Percentiles rank a stretch among this genome's conserved stretches.
These are phyloP conservation scores for Aspergillus affinis DNA, from an alignment of 495 filamentous ascomycete species.

Conservation along the genomic window DNA sequence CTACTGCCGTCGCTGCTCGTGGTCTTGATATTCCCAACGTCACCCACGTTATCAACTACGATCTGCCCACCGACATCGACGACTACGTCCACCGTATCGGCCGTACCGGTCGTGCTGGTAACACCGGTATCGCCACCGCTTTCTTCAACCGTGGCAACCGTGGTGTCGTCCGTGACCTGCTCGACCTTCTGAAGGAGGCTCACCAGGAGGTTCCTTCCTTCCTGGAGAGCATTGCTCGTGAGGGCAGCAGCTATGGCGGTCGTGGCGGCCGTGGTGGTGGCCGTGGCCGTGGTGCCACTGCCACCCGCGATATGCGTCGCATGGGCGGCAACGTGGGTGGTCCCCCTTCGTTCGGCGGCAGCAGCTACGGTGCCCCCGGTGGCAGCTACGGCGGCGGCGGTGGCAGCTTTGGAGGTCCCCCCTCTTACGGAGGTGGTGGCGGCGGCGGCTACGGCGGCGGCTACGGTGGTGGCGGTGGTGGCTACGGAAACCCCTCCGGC, in stretches of 20 bases:
- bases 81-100: slow-evolving; percentile 99
- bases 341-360: slow-evolving; percentile 46
- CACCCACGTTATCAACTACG: slow-evolving; percentile 98
- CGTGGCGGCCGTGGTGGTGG: slow-evolving; percentile 69
- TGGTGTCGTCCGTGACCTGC: slow-evolving; percentile 89
- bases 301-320: slow-evolving; percentile 90
- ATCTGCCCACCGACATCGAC: slow-evolving; percentile 97
- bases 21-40: slow-evolving; percentile 97
- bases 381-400: slow-evolving; percentile 51
- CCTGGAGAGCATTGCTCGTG: slow-evolving; percentile 94
- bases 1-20: slow-evolving; percentile 95
- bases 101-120: slow-evolving; percentile 99
- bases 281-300: slow-evolving; percentile 60
- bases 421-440: slow-evolving; percentile 32
- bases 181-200: slow-evolving; percentile 95
- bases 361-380: slow-evolving; percentile 36
- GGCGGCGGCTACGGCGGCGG: slow-evolving; percentile 46
- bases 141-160: slow-evolving; percentile 99
- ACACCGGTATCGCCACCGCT: slow-evolving; percentile 96
- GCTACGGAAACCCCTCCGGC: slow-evolving; percentile 84
- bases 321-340: slow-evolving; percentile 42
- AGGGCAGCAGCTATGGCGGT: slow-evolving; percentile 77
- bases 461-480: slow-evolving; percentile 44
- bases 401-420: slow-evolving; percentile 29
- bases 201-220: slow-evolving; percentile 94